Conservation (phyloP, 805 yeast species). For the Metschnikowia hibisci region DNA sequence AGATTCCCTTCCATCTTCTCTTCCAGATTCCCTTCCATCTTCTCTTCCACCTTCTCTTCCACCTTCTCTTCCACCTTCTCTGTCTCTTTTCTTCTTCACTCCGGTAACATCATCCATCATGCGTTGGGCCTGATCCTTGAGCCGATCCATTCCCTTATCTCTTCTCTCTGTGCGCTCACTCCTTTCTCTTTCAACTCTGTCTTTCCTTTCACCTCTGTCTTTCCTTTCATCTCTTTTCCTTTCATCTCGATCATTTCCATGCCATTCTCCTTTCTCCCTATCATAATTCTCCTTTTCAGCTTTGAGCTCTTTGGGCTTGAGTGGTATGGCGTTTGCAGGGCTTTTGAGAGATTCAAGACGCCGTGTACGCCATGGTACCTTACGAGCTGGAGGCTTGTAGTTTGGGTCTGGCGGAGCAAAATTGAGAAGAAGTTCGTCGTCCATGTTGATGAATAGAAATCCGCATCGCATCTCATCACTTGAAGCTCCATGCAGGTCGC, state of each 20-base stretch:
- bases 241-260: no score
- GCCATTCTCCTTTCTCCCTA: no score
- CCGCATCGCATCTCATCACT: neutral
- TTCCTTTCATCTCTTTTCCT: no score
- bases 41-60: neutral
- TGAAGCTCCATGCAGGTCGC: neutral
- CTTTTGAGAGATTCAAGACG: constrained; percentile 52
- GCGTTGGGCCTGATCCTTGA: neutral
- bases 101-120: constrained; percentile 1
- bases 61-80: neutral
- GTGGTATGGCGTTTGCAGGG: no score
- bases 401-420: constrained; percentile 45
- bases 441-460: constrained; percentile 22
- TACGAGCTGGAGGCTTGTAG: constrained; percentile 17
- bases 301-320: no score
- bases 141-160: neutral
- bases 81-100: neutral
- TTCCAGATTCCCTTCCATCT: neutral
- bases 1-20: constrained; percentile 7
- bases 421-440: constrained; percentile 74
- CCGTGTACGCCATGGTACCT: constrained; percentile 74
- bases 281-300: no score
- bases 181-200: no score
- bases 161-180: no score
- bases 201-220: no score